A percentile compares a stretch with the other conserved stretches of the same genome.
phyloP scores from a whole-genome alignment of 2,329 filamentous ascomycete genomes.

The Venturia aucupariae region DNA sequence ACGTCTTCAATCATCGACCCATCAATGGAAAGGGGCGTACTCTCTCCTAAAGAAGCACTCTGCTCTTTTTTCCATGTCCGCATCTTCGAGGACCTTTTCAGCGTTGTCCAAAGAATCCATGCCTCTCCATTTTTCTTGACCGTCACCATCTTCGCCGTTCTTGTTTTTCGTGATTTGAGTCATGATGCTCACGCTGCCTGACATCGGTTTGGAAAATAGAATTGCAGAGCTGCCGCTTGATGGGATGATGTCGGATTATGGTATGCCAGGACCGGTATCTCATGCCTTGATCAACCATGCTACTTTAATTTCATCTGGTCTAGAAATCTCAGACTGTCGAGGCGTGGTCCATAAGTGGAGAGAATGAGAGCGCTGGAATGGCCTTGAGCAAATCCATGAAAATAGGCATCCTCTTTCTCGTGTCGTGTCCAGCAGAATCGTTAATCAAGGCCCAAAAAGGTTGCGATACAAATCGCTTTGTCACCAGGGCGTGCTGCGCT shows the following conservation, averaged over 20 bases:
- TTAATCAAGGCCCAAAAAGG: background rate
- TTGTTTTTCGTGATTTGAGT: background rate
- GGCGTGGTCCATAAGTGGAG: background rate
- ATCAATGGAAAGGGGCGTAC: background rate
- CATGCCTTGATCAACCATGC: background rate
- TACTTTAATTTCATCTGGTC: background rate
- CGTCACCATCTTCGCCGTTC: background rate
- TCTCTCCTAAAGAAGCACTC: background rate
- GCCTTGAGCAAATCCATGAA: background rate
- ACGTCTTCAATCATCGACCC: background rate
- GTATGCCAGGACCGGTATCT: background rate
- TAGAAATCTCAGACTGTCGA: background rate
- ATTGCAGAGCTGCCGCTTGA: background rate
- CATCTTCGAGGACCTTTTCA: background rate
- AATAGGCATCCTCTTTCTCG: background rate
- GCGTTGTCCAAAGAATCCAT: background rate
- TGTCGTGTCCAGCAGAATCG: background rate
- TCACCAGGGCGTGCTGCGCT: background rate
- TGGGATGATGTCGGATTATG: background rate
- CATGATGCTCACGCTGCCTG: background rate
- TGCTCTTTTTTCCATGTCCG: background rate
- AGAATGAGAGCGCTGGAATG: background rate
- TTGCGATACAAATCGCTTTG: background rate
- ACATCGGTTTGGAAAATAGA: background rate
- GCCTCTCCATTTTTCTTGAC: background rate